A percentile compares a stretch with the other conserved stretches of the same genome.
These are phyloP conservation scores for Backusella sp. DNA, from an alignment of 192 early-diverging fungal genomes.

Conservation along the genomic window DNA sequence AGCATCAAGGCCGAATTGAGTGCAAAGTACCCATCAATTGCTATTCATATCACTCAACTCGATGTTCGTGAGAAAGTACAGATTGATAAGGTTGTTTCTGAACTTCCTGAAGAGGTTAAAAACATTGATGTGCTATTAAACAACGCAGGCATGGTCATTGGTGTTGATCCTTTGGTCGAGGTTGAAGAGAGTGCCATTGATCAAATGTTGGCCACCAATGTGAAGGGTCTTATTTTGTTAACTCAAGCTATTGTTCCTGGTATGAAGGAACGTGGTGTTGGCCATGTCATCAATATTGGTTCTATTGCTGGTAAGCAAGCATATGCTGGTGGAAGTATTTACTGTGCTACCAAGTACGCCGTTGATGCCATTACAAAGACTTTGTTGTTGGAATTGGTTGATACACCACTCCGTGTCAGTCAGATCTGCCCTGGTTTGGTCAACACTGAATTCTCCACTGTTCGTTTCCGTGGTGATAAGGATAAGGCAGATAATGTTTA, in stretches of 20 bases:
- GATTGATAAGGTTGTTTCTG: constrained; percentile 44
- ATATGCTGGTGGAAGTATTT: constrained; percentile 75
- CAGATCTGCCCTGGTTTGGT: constrained; percentile 79
- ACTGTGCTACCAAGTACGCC: constrained; percentile 73
- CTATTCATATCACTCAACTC: constrained; percentile 60
- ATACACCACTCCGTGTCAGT: constrained; percentile 70
- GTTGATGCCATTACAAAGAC: constrained; percentile 79
- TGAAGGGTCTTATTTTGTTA: constrained; percentile 83
- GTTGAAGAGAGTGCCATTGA: constrained; percentile 26
- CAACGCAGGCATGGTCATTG: constrained; percentile 79
- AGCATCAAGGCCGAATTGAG: constrained; percentile 50
- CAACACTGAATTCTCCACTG: constrained; percentile 88
- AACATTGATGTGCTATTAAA: constrained; percentile 84
- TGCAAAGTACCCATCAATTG: constrained; percentile 44
- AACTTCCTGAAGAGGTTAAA: constrained; percentile 55
- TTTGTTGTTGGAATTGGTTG: constrained; percentile 72
- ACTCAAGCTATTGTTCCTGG: constrained; percentile 76
- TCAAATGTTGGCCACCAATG: constrained; percentile 75
- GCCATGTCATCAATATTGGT: constrained; percentile 85
- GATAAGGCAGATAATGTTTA: constrained; percentile 71
- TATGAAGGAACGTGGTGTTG: constrained; percentile 68
- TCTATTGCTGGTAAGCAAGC: constrained; percentile 72
- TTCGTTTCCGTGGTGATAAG: constrained; percentile 72
- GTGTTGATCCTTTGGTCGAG: constrained; percentile 54
- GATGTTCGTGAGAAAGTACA: constrained; percentile 67